Evolutionary conservation across 2,329 filamentous ascomycete genomes (phyloP), one percentile per base, ranked within the genome.

Genomic region (Phyllosticta paracitricarpa): DNA sequence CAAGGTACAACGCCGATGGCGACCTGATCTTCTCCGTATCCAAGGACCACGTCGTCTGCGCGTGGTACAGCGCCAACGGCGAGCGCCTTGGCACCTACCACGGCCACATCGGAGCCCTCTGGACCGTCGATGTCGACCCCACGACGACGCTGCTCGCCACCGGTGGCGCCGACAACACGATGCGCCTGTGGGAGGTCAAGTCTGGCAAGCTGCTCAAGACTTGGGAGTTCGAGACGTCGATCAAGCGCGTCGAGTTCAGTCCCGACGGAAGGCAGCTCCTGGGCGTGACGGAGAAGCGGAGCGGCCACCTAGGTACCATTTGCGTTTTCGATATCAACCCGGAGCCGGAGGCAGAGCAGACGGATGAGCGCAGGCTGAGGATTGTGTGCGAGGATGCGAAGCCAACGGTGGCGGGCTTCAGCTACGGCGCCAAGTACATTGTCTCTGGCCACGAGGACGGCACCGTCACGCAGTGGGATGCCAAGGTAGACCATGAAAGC

Each of bases 371-470:
- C 71, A 81, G 78, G 66, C 77, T 97, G 74, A 89, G 86, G 68
- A 99, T 99, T 70, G 90, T 94, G 63, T 96, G 92, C 77, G 89
- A 79, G 58, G 79, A 95, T 72, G 94, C 89, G 83, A 97, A 97
- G 82, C 92, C 94, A 64, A 97, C 93, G 35, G 94, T 97, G 65
- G 94, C 94, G 61, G 94, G 92, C 67, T 99, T 93, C 89, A 95
- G 91, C 79, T 96, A 92, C 78, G 77, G 96, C 70, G 87, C 84
- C 76, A 92, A 93, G 79, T 97, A 92, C 81, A 99, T 99, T 77
- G 95, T 99, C 73, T 89, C 93, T 63, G 92, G 92, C 67, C 94
- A 99, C 79, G 94, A 97, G 78, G 93, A 99, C 76, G 94, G 94
- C 70, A 92, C 88, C 66, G 84, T 99, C 65, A 93, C 90, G 66